Conservation (phyloP, 148 eudicot species). For the Rhododendron henanense region DNA sequence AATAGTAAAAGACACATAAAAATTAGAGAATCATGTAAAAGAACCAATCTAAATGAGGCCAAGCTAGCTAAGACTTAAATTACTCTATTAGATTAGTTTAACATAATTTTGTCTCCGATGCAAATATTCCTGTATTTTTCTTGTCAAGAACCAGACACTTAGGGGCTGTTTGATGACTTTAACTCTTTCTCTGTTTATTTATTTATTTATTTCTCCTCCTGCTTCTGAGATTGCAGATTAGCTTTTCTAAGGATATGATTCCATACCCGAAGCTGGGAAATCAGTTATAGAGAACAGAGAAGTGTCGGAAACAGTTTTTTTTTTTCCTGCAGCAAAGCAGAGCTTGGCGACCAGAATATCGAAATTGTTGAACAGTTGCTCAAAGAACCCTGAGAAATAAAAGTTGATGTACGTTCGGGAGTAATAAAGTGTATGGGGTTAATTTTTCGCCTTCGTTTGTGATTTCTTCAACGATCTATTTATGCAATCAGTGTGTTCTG, state of each 20-base stretch:
- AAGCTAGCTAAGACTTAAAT: too few species aligned
- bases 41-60: too few species aligned
- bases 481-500: too few species aligned
- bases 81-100: neutral
- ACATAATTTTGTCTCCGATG: neutral
- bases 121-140: neutral
- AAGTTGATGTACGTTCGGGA: too few species aligned
- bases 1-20: too few species aligned
- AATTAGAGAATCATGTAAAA: too few species aligned
- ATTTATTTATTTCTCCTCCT: neutral
- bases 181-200: neutral
- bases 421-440: too few species aligned
- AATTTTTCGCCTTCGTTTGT: too few species aligned
- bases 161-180: neutral
- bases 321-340: slow-evolving; percentile 65
- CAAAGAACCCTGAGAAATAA: too few species aligned
- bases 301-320: slow-evolving; percentile 56
- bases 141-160: neutral
- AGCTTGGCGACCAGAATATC: slow-evolving; percentile 59
- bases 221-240: slow-evolving; percentile 32
- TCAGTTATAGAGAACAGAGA: slow-evolving; percentile 62
- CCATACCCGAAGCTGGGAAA: slow-evolving; percentile 41
- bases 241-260: slow-evolving; percentile 59
- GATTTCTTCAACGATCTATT: too few species aligned
- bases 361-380: slow-evolving; percentile 24